Evolutionary conservation across 139 green algal genomes (phyloP), one percentile per base, ranked within the genome.

Genomic region (Eudorina sp.): DNA sequence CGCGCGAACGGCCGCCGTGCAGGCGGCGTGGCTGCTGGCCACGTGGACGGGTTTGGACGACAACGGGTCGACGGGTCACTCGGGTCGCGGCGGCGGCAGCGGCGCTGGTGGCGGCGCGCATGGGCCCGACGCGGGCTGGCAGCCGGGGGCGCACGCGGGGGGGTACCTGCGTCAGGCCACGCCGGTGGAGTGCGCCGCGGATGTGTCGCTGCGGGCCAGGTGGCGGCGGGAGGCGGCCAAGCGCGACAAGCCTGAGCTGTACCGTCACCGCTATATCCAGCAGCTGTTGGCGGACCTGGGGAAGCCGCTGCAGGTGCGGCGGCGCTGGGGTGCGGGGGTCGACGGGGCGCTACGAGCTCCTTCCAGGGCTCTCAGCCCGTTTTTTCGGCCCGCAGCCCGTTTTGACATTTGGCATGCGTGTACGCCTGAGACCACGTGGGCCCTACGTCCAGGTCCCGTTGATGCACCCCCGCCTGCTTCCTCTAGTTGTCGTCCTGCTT

Each of bases 271-370:
- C 18, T 78, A 69, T 45, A 62, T 87, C 62, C 19, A 16, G 34
- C 81, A 69, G 81, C 81, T 87, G 66, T 64, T 87, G 29, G 18
- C 36, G 31, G 81, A 87, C 64, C 62, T 87, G n/a, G 62, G 64
- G 1, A 4, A 4, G 55, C 27, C 27, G 40, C 18, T 53, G 31
- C 38, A 85, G 79, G 79, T 75, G 51, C 25, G 77, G 31, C 34
- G 43, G 72, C 18, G 34, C 1, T 36, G 9, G 69, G 36, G 66
- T 8, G n/a, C n/a, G n/a, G n/a, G n/a, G n/a, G n/a, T n/a, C n/a
- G n/a, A n/a, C n/a, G n/a, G n/a, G n/a, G n/a, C n/a, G n/a, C n/a
- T n/a, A n/a, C n/a, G n/a, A n/a, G n/a, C n/a, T n/a, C n/a, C n/a
- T n/a, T n/a, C n/a, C n/a, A n/a, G n/a, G n/a, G n/a, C n/a, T n/a